A percentile compares a stretch with the other conserved stretches of the same genome.
Evolutionary conservation across 164 flowering plant species (phyloP).

Genomic region (Nymphaea thermarum): DNA sequence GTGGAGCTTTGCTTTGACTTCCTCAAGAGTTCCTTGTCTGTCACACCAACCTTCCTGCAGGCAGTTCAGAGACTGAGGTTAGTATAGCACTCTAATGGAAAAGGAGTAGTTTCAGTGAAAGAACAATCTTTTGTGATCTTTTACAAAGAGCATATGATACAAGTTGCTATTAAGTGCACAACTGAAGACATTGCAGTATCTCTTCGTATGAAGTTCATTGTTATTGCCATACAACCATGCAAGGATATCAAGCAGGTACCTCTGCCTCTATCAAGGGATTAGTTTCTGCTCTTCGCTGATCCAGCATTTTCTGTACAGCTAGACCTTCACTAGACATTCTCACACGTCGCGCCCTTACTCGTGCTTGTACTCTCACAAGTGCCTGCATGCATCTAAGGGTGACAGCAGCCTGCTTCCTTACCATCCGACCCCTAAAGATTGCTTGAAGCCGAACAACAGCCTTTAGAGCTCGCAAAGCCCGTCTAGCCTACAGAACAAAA

Average conservation of each 20-base stretch:
- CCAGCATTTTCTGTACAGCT: slow-evolving; percentile 66
- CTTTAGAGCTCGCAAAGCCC: slow-evolving; percentile 74
- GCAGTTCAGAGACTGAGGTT: background rate
- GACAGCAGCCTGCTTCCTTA: slow-evolving; percentile 87
- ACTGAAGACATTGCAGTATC: no score
- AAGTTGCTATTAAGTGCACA: no score
- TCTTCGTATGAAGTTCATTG: no score
- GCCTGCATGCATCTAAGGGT: slow-evolving; percentile 91
- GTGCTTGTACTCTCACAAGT: slow-evolving; percentile 80
- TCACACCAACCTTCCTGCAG: slow-evolving; percentile 84
- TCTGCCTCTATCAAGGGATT: slow-evolving; percentile 74
- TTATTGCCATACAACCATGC: background rate
- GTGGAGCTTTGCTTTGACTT: slow-evolving; percentile 53
- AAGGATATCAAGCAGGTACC: slow-evolving; percentile 22
- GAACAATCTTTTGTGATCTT: no score
- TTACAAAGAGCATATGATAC: no score
- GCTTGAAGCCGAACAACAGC: slow-evolving; percentile 87
- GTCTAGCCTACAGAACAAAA: slow-evolving; percentile 41
- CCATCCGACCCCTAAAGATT: slow-evolving; percentile 68
- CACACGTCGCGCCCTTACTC: slow-evolving; percentile 83
- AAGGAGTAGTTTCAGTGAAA: no score
- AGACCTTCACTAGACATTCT: slow-evolving; percentile 88
- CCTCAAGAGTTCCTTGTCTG: slow-evolving; percentile 55
- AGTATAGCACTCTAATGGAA: no score
- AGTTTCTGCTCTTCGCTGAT: slow-evolving; percentile 43